These are phyloP conservation scores for Acanthamoeba castellanii DNA, from an alignment of 208 protist species.

Conservation along the genomic window DNA sequence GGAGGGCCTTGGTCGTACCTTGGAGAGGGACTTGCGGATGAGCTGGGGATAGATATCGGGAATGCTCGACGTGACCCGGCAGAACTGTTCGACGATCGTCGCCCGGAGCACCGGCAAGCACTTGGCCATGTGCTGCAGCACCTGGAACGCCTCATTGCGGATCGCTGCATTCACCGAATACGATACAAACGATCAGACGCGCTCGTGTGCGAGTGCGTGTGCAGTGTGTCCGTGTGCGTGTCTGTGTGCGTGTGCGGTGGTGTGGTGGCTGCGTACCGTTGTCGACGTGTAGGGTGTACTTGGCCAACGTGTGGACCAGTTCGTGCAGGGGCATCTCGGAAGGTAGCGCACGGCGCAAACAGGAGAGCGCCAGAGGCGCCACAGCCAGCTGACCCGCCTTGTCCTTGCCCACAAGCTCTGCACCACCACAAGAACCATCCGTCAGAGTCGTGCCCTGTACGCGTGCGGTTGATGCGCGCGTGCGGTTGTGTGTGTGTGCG, in stretches of 20 bases:
- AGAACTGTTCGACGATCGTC: constrained; percentile 65
- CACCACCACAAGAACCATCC: neutral
- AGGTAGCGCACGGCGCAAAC: constrained; percentile 41
- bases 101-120: constrained; percentile 43
- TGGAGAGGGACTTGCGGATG: constrained; percentile 63
- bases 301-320: constrained; percentile 53
- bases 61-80: constrained; percentile 31
- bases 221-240: neutral
- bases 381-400: constrained; percentile 54
- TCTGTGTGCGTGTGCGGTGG: neutral
- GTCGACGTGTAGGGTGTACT: constrained; percentile 70
- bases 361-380: constrained; percentile 41
- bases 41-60: constrained; percentile 59
- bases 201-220: neutral
- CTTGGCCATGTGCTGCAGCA: constrained; percentile 64
- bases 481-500: no score
- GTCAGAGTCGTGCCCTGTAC: neutral
- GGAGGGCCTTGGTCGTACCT: neutral
- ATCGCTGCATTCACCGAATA: neutral
- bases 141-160: constrained; percentile 36
- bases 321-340: constrained; percentile 59
- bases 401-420: constrained; percentile 59
- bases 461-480: no score
- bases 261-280: constrained; percentile 20
- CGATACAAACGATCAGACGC: neutral